Base-by-base conservation (phyloP, 805 yeast genomes). In the Cyberlindnera mycetangii region DNA sequence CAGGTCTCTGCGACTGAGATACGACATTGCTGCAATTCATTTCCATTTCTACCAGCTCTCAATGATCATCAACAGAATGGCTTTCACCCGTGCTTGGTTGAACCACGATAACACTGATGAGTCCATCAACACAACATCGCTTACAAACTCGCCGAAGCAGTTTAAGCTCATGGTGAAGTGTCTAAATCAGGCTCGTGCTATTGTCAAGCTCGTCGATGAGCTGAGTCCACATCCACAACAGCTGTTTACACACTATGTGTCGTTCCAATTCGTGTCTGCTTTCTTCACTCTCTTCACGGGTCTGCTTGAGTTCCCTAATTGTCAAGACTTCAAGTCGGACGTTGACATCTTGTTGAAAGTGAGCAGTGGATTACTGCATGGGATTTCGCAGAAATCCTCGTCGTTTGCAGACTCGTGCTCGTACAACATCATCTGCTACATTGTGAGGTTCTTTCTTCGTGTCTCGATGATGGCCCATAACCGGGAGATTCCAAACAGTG, bases 41-140 rank as follows among this genome's bases (percentile, higher is more conserved):
- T 37, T 53, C 12, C 52, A 51, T n/a, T 55, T 50, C 31, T 48
- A 50, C 32, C 41, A 54, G 3, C 48, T 49, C 17, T 35, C 44
- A 10, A 46, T 59, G 52, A 44, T 55, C 9, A 47, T 54, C 28
- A 59, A 58, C 46, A 51, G 61, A 47, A 52, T 58, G 58, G 59
- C 63, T 3, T 59, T 56, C 18, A 51, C 50, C 8, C 48, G 54
- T 34, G 50, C 58, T 2, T 59, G 62, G 63, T 28, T 50, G 15
- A 49, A 49, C 48, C 53, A 47, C 34, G 57, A 52, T 31, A 11
- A 44, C 15, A 44, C 41, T 2, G 34, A 34, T 16, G 43, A 47
- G 20, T 25, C 36, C 18, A 37, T 30, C 42, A 44, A 18, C 41
- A 38, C 15, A 30, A 10, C 32, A 28, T 38, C 10, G 22, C 27